Conservation (phyloP, 352 stramenopile species). For the Phytophthora pisi region DNA sequence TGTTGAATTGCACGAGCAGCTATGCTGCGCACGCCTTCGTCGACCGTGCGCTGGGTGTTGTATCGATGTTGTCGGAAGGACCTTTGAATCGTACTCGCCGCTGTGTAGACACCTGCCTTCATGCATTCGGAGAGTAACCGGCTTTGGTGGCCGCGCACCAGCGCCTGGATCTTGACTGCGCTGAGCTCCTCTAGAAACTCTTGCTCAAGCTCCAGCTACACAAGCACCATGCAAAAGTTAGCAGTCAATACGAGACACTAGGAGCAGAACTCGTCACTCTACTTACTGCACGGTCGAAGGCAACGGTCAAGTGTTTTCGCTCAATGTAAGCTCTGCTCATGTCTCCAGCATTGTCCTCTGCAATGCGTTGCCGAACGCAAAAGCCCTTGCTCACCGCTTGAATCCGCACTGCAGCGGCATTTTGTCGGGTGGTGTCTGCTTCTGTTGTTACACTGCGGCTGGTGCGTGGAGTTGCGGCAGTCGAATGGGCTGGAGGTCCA, state of each 20-base stretch:
- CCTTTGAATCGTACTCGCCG: slow-evolving; percentile 55
- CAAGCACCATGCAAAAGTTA: neutral
- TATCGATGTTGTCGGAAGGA: slow-evolving; percentile 40
- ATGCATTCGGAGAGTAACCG: slow-evolving; percentile 56
- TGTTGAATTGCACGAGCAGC: slow-evolving; percentile 60
- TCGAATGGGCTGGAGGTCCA: neutral
- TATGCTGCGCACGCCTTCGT: slow-evolving; percentile 50
- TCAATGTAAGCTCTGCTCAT: slow-evolving; percentile 74
- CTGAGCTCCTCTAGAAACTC: slow-evolving; percentile 54
- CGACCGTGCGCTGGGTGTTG: slow-evolving; percentile 2
- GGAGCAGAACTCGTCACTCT: neutral
- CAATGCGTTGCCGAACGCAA: slow-evolving; percentile 27
- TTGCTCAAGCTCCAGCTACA: slow-evolving; percentile 45
- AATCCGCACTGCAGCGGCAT: slow-evolving; percentile 42
- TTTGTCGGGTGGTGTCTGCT: neutral
- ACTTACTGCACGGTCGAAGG: slow-evolving; percentile 54
- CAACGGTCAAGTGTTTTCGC: slow-evolving; percentile 52
- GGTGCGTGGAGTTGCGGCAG: slow-evolving; percentile 5
- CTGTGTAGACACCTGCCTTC: slow-evolving; percentile 47
- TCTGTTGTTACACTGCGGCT: slow-evolving; percentile 1
- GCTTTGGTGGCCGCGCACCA: slow-evolving; percentile 64
- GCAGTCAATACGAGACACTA: slow-evolving; percentile 1
- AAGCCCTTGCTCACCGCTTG: slow-evolving; percentile 44
- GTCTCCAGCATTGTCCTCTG: slow-evolving; percentile 33
- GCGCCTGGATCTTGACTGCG: slow-evolving; percentile 65